Evolutionary conservation across 371 early-diverging fungal species (phyloP), one percentile per base, ranked within the genome.

Genomic region (Haplosporangium sp.): DNA sequence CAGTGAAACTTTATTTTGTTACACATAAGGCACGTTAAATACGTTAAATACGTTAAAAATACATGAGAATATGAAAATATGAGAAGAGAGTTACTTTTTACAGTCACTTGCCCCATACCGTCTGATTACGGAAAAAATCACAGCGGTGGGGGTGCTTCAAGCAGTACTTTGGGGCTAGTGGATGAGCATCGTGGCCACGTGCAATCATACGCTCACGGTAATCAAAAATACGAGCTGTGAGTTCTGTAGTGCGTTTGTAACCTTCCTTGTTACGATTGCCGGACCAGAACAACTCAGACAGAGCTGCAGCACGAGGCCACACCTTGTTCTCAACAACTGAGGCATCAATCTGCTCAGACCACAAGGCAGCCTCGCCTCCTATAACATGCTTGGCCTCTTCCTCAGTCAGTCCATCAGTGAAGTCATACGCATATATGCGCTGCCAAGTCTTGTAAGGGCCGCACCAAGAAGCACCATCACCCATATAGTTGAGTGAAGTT

Each of bases 371-470:
- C 65, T 91, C 92, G 9, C 85, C 87, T 55, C 88, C 89, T n/a
- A 88, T 34, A 17, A 90, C 77, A n/a, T 82, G 82, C 67, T 83
- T 73, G 52, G 87, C 84, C 48, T 85, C 85, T 7, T 86, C 72
- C 4, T 84, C 83, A 5, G 86, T 86, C 65, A 94, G 74, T 19
- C 86, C 89, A 40, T 87, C 81, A 9, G 86, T 85, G 62, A 89
- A 86, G 61, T 94, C 94, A 72, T 88, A 95, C 52, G 85, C 82
- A 74, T 95, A 95, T 13, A 94, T 90, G 56, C 90, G 89, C 85
- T 93, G 93, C 94, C 94, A 94, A 37, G 89, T 86, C 88, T 95
- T 95, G 87, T 87, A 94, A 19, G 94, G 94, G 61, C 86, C 88
- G 71, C 95, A 94, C 93, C 94, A 94, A 48, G 91, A 91, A 20